Conservation (phyloP, 108 stramenopile species). For the Hondaea fermentalgiana region DNA sequence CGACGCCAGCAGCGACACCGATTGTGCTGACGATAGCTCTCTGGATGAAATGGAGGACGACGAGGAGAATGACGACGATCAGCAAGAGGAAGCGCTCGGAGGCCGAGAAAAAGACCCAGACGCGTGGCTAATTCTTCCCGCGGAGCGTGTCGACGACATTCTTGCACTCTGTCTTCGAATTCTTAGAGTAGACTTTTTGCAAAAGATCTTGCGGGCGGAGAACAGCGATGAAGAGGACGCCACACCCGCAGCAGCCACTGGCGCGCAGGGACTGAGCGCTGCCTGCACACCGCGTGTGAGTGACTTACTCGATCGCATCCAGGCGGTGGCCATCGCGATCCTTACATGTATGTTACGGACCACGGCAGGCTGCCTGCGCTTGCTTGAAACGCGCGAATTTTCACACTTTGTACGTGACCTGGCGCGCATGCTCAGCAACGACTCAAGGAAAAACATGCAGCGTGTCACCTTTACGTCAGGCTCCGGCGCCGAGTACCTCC, state of each 20-base stretch:
- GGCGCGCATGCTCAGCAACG: neutral
- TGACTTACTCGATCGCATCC: neutral
- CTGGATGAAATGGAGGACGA: neutral
- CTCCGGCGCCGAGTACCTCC: neutral
- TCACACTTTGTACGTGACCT: neutral
- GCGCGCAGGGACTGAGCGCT: no score
- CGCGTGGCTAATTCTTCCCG: neutral
- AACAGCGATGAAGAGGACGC: neutral
- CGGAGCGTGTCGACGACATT: neutral
- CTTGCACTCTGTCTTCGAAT: neutral
- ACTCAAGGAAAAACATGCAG: neutral
- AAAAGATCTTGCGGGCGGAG: neutral
- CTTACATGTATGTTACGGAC: neutral
- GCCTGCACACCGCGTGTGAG: neutral
- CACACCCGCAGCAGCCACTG: no score
- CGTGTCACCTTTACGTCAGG: neutral
- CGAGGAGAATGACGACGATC: neutral
- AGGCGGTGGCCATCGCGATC: neutral
- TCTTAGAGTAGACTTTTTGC: neutral
- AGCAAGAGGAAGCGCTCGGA: neutral
- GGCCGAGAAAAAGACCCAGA: neutral
- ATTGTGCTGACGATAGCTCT: no score
- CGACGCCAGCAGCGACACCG: no score
- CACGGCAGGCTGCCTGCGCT: neutral
- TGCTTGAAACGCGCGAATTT: neutral